Conservation (phyloP, 2,329 filamentous ascomycete species). For the Alternaria infectoria region DNA sequence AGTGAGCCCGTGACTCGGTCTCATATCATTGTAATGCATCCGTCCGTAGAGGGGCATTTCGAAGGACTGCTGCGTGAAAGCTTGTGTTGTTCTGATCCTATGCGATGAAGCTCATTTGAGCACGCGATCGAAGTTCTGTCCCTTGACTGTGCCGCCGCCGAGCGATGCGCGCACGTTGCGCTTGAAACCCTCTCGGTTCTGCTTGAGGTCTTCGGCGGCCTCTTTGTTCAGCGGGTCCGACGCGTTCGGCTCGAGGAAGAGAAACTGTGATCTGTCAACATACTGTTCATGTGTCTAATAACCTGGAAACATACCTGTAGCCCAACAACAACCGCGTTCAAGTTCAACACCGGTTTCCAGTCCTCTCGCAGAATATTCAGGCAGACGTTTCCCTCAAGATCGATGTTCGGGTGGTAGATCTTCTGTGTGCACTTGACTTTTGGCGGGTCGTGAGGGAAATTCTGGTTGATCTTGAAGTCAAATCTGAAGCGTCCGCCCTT, state of each 20-base stretch:
- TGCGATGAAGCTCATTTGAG: constrained; percentile 60
- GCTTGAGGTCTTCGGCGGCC: constrained; percentile 87
- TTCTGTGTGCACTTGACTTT: constrained; percentile 98
- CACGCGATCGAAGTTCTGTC: constrained; percentile 78
- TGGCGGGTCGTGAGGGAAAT: constrained; percentile 95
- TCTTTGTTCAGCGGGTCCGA: constrained; percentile 99
- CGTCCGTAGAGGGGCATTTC: neutral
- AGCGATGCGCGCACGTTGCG: constrained; percentile 86
- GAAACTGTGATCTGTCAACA: constrained; percentile 65
- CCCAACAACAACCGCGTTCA: constrained; percentile 96
- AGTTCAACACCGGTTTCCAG: constrained; percentile 97
- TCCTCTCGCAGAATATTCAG: constrained; percentile 96
- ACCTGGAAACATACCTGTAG: constrained; percentile 68
- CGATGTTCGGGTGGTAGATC: constrained; percentile 99
- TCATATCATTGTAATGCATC: neutral
- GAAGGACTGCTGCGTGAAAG: neutral
- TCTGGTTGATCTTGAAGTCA: constrained; percentile 89
- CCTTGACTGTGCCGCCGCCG: constrained; percentile 77
- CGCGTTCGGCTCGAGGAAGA: constrained; percentile 97
- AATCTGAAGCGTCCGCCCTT: constrained; percentile 87
- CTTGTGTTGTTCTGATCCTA: neutral
- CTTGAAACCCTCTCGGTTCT: constrained; percentile 87
- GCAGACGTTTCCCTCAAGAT: constrained; percentile 96
- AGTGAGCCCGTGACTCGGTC: neutral
- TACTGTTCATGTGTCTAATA: too few relatives aligned